Base-by-base conservation (phyloP, 1,139 yeast genomes). In the Debaryomyces nepalensis region DNA sequence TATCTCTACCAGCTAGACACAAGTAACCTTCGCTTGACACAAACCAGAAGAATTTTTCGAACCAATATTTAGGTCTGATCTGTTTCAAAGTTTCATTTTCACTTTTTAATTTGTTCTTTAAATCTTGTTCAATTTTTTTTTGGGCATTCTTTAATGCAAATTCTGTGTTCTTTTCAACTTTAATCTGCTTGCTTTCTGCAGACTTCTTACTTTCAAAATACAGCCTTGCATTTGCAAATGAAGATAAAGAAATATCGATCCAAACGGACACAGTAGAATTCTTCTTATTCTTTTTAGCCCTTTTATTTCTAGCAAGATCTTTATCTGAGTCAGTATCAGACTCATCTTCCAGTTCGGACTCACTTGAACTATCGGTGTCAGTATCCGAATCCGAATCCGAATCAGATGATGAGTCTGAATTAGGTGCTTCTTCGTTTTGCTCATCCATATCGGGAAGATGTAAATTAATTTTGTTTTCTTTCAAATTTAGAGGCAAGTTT, bases 41-140 rank as follows among this genome's bases (percentile, higher is more conserved):
- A 58, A 93, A 93, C 99, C 99, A 93, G 57, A 73, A 82, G 60
- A 86, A 93, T 61, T 93, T 93, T 58, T 93, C 99, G 67, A 95
- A 95, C 87, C 97, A 91, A 55, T 73, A 84, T 37, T 89, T 88
- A 4, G 80, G 76, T 39, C 97, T 75, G 23, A 86, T 70, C 27
- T 78, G 82, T 48, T 80, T 84, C 46, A 89, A 70, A 2, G 79
- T 73, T 34, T 81, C 85, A 44, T 75, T 77, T 44, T 84, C 84
- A 43, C 79, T 80, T 45, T 85, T 86, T 54, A 86, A 73, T 35
- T 81, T 77, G 53, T 77, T 81, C 42, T 80, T 79, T 53, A 91
- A 67, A 56, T 91, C 97, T 27, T 79, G 81, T 42, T 77, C 78
- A 46, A 93, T 87, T 54, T 86, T 87, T 48, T 79, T 76, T 58